Evolutionary conservation across 2,329 filamentous ascomycete species (phyloP), one percentile per base, ranked within the genome.

Genomic region (Fusarium sp.): DNA sequence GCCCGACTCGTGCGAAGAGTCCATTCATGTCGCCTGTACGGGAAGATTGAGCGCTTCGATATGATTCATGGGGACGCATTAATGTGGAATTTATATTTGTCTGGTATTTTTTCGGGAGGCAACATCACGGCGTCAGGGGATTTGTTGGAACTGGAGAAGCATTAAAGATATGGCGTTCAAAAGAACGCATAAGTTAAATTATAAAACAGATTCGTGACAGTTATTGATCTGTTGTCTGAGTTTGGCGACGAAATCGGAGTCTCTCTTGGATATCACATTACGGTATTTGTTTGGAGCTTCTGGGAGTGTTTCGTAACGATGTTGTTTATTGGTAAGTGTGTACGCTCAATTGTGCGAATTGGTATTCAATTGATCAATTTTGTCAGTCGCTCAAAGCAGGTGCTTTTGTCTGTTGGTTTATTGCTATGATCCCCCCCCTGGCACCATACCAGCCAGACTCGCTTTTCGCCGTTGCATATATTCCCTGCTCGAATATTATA

Each of bases 1-100:
- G 89, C 75, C 89, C 88, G 14, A 90, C 89, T 15, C 83, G 89
- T 75, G 74, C 86, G 70, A 91, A 91, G 79, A 91, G 88, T 68
- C 87, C 89, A 2, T 78, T 89, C 51, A 86, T 88, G 83, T 81
- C 83, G 48, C 84, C 88, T 22, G 69, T 89, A 59, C 79, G 85
- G 68, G 86, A 87, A 72, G 79, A 81, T 56, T 84, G 66, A 80
- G 30, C 28, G 28, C 10, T 18, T 42, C 61, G 20, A 14, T 31
- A 45, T 24, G 36, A 30, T 41, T 39, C 30, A 18, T n/a, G 38
- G n/a, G 24, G 13, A 53, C 60, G 38, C 8, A 16, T 41, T 15
- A 33, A 36, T 41, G 26, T n/a, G 51, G 53, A 45, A 22, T 39
- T 38, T 58, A 50, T 60, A 44, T 38, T 24, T 28, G 42, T 24